These are phyloP conservation scores for Haplosporangium sp. DNA, from an alignment of 371 early-diverging fungal species.

Conservation along the genomic window DNA sequence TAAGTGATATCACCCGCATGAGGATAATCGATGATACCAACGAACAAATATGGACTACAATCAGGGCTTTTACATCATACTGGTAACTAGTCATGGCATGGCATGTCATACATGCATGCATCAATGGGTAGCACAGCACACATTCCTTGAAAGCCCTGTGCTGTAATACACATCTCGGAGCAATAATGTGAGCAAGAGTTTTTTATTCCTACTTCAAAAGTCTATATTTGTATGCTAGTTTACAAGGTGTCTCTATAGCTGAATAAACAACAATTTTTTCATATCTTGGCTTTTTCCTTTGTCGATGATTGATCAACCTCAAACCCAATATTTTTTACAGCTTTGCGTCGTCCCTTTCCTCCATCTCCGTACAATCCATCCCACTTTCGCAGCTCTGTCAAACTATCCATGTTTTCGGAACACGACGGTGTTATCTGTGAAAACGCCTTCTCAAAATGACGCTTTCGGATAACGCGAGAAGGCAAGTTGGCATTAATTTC, in stretches of 20 bases:
- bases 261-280: not conserved
- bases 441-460: conserved; percentile 86
- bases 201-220: not conserved
- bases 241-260: not conserved
- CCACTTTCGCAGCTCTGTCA: conserved; percentile 91
- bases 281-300: not conserved
- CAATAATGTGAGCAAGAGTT: not conserved
- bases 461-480: conserved; percentile 51
- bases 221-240: not conserved
- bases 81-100: not conserved
- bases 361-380: conserved; percentile 89
- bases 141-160: no score
- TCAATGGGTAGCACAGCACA: no score
- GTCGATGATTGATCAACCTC: conserved; percentile 13
- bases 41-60: not conserved
- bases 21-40: not conserved
- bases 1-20: not conserved
- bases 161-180: not conserved
- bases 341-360: conserved; percentile 57
- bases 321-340: conserved; percentile 32
- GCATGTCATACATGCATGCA: no score
- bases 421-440: conserved; percentile 86
- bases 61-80: not conserved
- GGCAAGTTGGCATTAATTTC: not conserved
- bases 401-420: conserved; percentile 87